Percentiles rank a stretch among this genome's conserved stretches.
Conservation (phyloP, 805 yeast species). For the Yamadazyma akitaensis region DNA sequence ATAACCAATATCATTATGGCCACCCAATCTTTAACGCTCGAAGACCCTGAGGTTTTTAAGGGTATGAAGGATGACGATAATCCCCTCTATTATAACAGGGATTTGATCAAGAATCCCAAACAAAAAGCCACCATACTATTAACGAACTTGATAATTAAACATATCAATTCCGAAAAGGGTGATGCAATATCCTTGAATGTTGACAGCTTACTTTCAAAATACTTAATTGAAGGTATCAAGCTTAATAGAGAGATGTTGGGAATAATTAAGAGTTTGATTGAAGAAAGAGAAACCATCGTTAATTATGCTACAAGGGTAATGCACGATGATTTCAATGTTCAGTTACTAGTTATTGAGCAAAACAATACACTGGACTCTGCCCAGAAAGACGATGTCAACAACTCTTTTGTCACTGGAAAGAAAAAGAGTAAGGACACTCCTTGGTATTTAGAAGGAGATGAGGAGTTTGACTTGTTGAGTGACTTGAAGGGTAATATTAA, state of each 20-base stretch:
- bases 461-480: conserved; percentile 51
- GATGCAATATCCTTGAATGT: conserved; percentile 36
- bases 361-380: conserved; percentile 38
- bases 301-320: conserved; percentile 75
- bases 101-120: conserved; percentile 35
- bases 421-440: conserved; percentile 46
- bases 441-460: conserved; percentile 72
- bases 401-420: conserved; percentile 22
- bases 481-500: conserved; percentile 70
- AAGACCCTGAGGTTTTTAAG: conserved; percentile 72
- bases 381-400: conserved; percentile 27
- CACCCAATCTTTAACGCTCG: conserved; percentile 64
- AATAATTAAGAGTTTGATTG: conserved; percentile 56
- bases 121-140: conserved; percentile 51
- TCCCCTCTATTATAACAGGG: conserved; percentile 39
- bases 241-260: conserved; percentile 32
- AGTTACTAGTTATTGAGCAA: conserved; percentile 49
- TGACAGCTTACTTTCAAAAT: conserved; percentile 37
- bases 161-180: conserved; percentile 35
- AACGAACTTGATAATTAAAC: conserved; percentile 43
- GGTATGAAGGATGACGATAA: conserved; percentile 55
- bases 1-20: conserved; percentile 59
- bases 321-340: conserved; percentile 68
- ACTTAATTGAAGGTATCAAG: conserved; percentile 34
- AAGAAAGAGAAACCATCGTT: conserved; percentile 65